Evolutionary conservation across 805 yeast species (phyloP).

Genomic region (Saccharomycopsis sp.): DNA sequence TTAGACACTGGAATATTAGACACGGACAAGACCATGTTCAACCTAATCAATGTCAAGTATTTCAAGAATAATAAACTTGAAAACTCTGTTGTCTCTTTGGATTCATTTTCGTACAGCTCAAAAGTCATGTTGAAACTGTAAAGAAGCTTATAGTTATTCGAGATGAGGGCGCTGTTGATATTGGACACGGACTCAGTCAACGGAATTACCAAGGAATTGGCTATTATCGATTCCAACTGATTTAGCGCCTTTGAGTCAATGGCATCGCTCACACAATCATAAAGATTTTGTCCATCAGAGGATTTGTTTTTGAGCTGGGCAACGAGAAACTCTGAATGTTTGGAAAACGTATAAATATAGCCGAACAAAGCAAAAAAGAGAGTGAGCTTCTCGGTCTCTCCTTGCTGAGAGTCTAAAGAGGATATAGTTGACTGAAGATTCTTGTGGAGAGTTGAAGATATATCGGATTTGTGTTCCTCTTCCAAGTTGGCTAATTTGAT

Average conservation of each 20-base stretch:
- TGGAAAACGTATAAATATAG: conserved; percentile 9
- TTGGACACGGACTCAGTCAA: conserved; percentile 12
- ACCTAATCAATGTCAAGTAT: conserved; percentile 13
- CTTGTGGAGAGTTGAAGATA: not conserved
- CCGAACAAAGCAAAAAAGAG: conserved; percentile 16
- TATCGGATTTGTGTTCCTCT: not conserved
- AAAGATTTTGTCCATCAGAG: not conserved
- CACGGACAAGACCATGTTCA: conserved; percentile 12
- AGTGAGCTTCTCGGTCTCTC: conserved; percentile 6
- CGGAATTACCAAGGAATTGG: conserved; percentile 10
- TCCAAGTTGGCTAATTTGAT: not conserved
- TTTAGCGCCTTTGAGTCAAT: conserved; percentile 1
- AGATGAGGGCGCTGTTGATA: not conserved
- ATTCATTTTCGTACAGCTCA: not conserved
- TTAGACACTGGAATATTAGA: conserved; percentile 7
- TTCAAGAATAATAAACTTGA: conserved; percentile 17
- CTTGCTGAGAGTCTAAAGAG: too few species aligned
- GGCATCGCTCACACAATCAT: not conserved
- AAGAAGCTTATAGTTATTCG: conserved; percentile 8
- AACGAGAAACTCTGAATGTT: conserved; percentile 9
- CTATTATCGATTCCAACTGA: conserved; percentile 12
- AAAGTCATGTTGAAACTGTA: conserved; percentile 7
- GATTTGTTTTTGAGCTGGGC: not conserved
- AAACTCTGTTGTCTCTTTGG: conserved; percentile 15
- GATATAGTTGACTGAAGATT: not conserved